Base-by-base conservation (phyloP, 2,329 filamentous ascomycete genomes). In the Juglanconis oblonga region DNA sequence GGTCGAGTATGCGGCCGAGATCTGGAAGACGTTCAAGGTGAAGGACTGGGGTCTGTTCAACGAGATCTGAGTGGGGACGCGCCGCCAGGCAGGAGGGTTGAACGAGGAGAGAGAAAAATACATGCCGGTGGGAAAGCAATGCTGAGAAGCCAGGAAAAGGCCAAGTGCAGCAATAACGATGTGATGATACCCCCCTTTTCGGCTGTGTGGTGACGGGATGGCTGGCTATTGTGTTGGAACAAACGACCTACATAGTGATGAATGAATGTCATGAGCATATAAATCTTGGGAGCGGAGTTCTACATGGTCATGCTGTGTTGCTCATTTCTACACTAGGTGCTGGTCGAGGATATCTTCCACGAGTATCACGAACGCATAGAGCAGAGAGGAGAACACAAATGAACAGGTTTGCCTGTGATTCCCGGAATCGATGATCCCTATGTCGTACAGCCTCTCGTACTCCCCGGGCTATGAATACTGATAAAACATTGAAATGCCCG, bases 11-110 rank as follows among this genome's bases (percentile, higher is more conserved):
- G 85, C 85, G 3, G 80, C 84, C 14, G 78, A 76, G 68, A 86
- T 96, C 66, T 85, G 91, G 80, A 81, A 85, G 70, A 88, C 81
- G 0, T 88, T 97, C 68, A 85, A 89, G 69, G 82, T 97, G 59
- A 87, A 87, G 74, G 89, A 97, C 71, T 96, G 90, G 89, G 81
- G 79, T 0, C 76, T 97, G 44, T 97, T 96, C 64, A 76, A 74
- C 29, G 73, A 76, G 67, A 64, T 77, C 60, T 77, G 62, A 67
- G 11, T n/a, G 29, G 50, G 11, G 13, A 9, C 9, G 4, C 7
- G 48, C 6, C 24, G 24, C 24, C 24, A 24, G 5, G 29, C 8
- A n/a, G n/a, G 50, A 10, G 6, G 33, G 10, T 14, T 14, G 4
- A 3, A 1, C 9, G 11, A 10, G 24, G 14, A 11, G 14, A 14